Percentiles rank a stretch among this genome's conserved stretches.
phyloP scores from a whole-genome alignment of 768 basidiomycete genomes.

The Lactifluus piperatus region DNA sequence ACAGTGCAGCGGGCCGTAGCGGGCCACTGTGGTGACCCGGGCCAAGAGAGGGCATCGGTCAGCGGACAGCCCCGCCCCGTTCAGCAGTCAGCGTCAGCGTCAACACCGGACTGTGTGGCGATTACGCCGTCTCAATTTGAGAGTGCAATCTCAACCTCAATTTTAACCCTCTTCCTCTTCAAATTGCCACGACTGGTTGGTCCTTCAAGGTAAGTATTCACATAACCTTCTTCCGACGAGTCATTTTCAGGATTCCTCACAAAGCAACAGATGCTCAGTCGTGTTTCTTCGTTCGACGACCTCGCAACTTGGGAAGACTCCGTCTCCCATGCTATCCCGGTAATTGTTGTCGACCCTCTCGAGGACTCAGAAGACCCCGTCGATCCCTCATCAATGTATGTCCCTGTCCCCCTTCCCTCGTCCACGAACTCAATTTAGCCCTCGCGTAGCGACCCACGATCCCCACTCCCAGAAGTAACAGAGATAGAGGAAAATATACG shows the following conservation, averaged over 20 bases:
- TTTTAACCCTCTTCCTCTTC: neutral
- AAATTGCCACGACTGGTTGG: neutral
- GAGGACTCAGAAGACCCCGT: conserved; percentile 17
- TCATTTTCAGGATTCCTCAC: neutral
- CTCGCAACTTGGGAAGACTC: conserved; percentile 22
- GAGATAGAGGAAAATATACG: conserved; percentile 24
- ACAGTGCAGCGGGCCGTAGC: too few relatives aligned
- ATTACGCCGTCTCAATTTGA: too few relatives aligned
- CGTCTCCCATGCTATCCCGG: conserved; percentile 11
- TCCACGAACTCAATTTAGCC: neutral
- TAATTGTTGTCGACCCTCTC: conserved; percentile 16
- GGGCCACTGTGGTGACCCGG: too few relatives aligned
- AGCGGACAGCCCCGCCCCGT: too few relatives aligned
- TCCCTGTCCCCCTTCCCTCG: neutral
- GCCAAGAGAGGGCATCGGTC: too few relatives aligned
- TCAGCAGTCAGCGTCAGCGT: too few relatives aligned
- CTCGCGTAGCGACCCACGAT: conserved; percentile 25
- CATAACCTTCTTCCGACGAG: neutral
- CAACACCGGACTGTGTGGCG: too few relatives aligned
- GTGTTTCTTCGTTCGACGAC: conserved; percentile 21
- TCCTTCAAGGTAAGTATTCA: neutral
- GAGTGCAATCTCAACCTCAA: neutral
- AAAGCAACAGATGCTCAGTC: conserved; percentile 15
- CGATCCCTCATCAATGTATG: conserved; percentile 14
- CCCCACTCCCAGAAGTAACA: conserved; percentile 20